Evolutionary conservation across 1,139 yeast genomes (phyloP).

Genomic region (Hyphopichia wangnamkhiaoensis): DNA sequence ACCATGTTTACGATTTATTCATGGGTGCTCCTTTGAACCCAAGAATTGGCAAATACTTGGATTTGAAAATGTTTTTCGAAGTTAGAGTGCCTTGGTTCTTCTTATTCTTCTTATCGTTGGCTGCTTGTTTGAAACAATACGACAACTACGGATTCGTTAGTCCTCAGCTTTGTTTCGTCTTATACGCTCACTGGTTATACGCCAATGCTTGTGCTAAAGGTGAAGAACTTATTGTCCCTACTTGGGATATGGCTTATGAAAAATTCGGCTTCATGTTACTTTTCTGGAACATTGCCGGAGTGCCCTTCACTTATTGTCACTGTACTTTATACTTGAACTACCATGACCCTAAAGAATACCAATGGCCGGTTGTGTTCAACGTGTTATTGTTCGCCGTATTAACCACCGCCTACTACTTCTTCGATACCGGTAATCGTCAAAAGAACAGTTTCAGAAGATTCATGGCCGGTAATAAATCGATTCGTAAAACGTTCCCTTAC

Average conservation of each 20-base stretch:
- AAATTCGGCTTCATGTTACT: conserved; percentile 97
- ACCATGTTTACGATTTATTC: conserved; percentile 84
- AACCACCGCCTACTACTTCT: conserved; percentile 79
- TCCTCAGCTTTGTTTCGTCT: conserved; percentile 71
- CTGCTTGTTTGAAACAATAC: conserved; percentile 74
- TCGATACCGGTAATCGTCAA: conserved; percentile 94
- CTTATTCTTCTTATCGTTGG: conserved; percentile 73
- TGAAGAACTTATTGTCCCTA: conserved; percentile 93
- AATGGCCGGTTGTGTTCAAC: conserved; percentile 65
- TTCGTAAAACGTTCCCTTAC: conserved; percentile 90
- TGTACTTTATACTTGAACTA: conserved; percentile 79
- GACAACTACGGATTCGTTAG: conserved; percentile 79
- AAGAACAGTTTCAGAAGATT: conserved; percentile 90
- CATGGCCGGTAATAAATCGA: conserved; percentile 72
- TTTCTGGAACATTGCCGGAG: conserved; percentile 99
- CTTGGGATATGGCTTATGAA: conserved; percentile 99
- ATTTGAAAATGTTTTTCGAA: conserved; percentile 94
- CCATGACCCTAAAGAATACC: conserved; percentile 82
- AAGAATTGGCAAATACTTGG: conserved; percentile 81
- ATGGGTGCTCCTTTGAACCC: conserved; percentile 99
- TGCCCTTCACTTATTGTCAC: conserved; percentile 96
- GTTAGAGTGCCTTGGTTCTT: conserved; percentile 97
- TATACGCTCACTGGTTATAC: conserved; percentile 88
- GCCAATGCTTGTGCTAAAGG: conserved; percentile 98
- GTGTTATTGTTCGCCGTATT: conserved; percentile 55